A percentile compares a stretch with the other conserved stretches of the same genome.
Conservation (phyloP, 1,284 basidiomycete species). For the Ustilago crameri region DNA sequence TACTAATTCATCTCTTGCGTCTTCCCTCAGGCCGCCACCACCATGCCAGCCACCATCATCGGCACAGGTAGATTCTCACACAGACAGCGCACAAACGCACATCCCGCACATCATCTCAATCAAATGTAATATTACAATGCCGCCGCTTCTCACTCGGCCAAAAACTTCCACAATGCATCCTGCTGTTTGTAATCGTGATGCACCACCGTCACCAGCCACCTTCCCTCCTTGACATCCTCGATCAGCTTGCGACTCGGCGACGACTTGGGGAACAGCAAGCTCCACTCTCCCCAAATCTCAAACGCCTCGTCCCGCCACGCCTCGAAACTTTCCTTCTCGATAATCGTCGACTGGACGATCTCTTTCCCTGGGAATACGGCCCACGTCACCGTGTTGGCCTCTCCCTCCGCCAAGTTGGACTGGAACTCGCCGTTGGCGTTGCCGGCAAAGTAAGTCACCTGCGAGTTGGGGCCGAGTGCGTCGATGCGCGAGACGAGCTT, state of each 20-base stretch:
- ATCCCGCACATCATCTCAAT: not conserved
- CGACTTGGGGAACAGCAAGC: constrained; percentile 81
- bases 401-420: constrained; percentile 67
- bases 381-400: constrained; percentile 71
- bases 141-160: constrained; percentile 22
- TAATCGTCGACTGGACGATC: constrained; percentile 70
- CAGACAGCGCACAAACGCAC: not conserved
- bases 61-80: constrained; percentile 3
- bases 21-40: not conserved
- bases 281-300: constrained; percentile 95
- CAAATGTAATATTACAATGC: not conserved
- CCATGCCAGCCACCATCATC: constrained; percentile 11
- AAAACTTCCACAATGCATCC: constrained; percentile 78
- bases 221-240: constrained; percentile 76
- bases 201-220: constrained; percentile 92
- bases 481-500: constrained; percentile 75
- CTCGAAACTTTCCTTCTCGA: constrained; percentile 70
- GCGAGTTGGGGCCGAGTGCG: constrained; percentile 72
- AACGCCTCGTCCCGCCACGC: constrained; percentile 87
- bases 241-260: constrained; percentile 81
- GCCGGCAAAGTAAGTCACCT: constrained; percentile 86
- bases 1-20: not conserved
- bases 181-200: constrained; percentile 91
- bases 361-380: constrained; percentile 70
- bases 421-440: constrained; percentile 71